These are phyloP conservation scores for Picochlorum sp. DNA, from an alignment of 139 green algal genomes.

Conservation along the genomic window DNA sequence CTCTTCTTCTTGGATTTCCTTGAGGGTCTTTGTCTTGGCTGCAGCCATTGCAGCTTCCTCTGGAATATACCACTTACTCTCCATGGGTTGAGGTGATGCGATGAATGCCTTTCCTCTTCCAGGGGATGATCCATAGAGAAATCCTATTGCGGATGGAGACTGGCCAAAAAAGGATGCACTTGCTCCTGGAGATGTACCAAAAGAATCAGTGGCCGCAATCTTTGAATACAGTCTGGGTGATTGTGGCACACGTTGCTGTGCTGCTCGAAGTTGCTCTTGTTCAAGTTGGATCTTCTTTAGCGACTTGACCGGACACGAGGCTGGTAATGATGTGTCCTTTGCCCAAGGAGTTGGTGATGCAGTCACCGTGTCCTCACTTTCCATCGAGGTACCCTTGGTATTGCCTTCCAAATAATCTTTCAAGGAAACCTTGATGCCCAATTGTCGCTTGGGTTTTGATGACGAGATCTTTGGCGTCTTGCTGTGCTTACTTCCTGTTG, in stretches of 20 bases:
- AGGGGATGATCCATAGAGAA: slow-evolving; percentile 23
- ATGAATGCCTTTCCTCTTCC: slow-evolving; percentile 9
- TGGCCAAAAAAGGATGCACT: slow-evolving; percentile 4
- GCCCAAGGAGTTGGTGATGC: too few species aligned
- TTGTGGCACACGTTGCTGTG: background rate
- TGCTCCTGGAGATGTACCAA: background rate
- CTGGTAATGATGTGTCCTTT: too few species aligned
- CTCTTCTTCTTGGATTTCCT: slow-evolving; percentile 34
- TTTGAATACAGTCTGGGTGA: background rate
- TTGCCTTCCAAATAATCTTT: too few species aligned
- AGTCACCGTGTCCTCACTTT: too few species aligned
- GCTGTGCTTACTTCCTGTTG: too few species aligned
- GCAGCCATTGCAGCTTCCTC: slow-evolving; percentile 11
- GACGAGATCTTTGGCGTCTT: too few species aligned
- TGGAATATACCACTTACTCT: slow-evolving; percentile 34
- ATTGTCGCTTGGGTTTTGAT: too few species aligned
- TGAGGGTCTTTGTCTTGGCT: slow-evolving; percentile 10
- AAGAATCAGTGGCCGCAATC: background rate
- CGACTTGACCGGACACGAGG: background rate
- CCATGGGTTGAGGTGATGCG: slow-evolving; percentile 6
- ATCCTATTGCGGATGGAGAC: slow-evolving; percentile 10
- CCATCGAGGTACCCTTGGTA: too few species aligned
- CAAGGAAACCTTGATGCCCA: too few species aligned
- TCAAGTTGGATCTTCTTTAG: background rate
- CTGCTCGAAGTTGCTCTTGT: background rate